Evolutionary conservation across 805 yeast genomes (phyloP), one percentile per base, ranked within the genome.

Genomic region (Metschnikowia drakensbergensis): DNA sequence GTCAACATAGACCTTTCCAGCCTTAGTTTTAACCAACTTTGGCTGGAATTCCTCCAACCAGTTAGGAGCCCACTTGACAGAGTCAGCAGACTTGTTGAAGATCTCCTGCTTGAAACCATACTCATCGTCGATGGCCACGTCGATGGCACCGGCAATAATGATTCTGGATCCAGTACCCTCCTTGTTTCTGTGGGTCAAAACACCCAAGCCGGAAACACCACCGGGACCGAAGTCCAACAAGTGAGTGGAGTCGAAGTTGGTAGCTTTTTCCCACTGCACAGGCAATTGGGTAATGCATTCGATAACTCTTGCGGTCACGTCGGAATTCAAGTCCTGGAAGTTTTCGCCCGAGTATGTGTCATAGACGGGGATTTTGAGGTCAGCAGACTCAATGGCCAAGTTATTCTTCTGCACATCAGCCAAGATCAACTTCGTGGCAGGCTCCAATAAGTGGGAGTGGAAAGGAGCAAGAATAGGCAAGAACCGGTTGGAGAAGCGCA

Each of bases 201-300:
- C 87, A 72, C 99, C 99, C 58, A 94, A 77, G 61, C 99, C 99
- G 39, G 97, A 88, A 34, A 88, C 83, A 60, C 98, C 98, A 71
- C 99, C 99, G 53, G 99, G 99, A 66, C 99, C 99, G 61, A 94
- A 94, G 72, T 94, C 99, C 54, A 94, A 69, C 60, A 94, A 81
- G 67, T 94, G 99, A 41, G 97, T 87, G 27, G 94, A 80, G 42
- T 79, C 67, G 67, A 88, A 88, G 56, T 80, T 66, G 33, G 97
- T 91, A 29, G 98, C 95, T 28, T 59, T 57, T 74, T 94, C 98
- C 99, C 99, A 94, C 71, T 88, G 79, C 55, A 94, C 99, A 38
- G 96, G 89, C 62, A 88, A 79, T 63, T 83, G 83, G 46, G 94
- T 88, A 68, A 94, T 91, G 62, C 91, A 85, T 66, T 82, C 82